Evolutionary conservation across 176 grass and related monocot species (phyloP).

Genomic region (Guadua angustifolia): DNA sequence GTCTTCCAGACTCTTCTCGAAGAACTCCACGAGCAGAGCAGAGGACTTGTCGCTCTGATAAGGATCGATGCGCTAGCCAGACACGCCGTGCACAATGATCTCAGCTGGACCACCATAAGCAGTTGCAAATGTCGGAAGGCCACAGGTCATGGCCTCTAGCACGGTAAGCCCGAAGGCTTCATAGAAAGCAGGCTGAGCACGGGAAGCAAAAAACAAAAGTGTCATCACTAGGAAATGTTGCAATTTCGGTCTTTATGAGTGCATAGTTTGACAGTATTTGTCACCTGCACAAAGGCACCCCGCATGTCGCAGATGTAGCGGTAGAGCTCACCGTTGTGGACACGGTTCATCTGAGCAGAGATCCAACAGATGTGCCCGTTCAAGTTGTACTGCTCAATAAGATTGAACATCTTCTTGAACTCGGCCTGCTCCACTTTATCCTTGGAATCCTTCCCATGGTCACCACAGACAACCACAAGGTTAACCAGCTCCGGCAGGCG

Average conservation of each 20-base stretch:
- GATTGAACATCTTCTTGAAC: slow-evolving; percentile 91
- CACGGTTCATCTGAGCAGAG: slow-evolving; percentile 99
- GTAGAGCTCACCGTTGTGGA: slow-evolving; percentile 94
- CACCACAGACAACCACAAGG: slow-evolving; percentile 91
- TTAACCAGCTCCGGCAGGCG: slow-evolving; percentile 86
- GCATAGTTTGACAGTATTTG: background rate
- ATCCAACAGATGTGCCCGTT: slow-evolving; percentile 91
- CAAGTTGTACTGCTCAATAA: slow-evolving; percentile 83
- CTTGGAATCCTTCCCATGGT: slow-evolving; percentile 89
- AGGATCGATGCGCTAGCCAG: slow-evolving; percentile 96
- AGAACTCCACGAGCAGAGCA: slow-evolving; percentile 83
- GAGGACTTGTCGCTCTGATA: slow-evolving; percentile 94
- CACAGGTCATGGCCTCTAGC: slow-evolving; percentile 92
- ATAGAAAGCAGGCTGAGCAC: slow-evolving; percentile 81
- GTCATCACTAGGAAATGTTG: no score
- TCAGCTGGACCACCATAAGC: slow-evolving; percentile 86
- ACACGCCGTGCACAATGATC: slow-evolving; percentile 90
- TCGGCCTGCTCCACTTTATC: slow-evolving; percentile 95
- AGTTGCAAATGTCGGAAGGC: slow-evolving; percentile 89
- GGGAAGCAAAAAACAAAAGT: no score
- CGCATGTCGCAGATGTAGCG: slow-evolving; percentile 89
- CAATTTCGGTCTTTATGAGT: no score
- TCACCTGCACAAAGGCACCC: slow-evolving; percentile 95
- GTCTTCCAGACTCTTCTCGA: slow-evolving; percentile 75
- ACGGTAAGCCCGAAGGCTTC: slow-evolving; percentile 96